phyloP scores from a whole-genome alignment of 371 early-diverging fungal species.

The Circinella umbellata region DNA sequence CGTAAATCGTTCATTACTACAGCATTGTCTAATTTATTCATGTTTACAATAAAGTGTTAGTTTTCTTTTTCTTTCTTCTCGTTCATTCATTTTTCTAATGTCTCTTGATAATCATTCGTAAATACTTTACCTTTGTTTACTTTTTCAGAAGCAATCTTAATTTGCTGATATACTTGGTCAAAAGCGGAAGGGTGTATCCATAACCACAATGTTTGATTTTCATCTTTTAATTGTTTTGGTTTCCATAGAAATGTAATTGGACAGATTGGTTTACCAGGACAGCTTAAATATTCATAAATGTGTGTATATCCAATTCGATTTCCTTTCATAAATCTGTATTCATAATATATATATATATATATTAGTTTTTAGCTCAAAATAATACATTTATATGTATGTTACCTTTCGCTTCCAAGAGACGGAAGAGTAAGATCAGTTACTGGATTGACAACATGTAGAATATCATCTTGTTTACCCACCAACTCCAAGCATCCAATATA shows the following conservation, averaged over 20 bases:
- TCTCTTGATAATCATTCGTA: too few species aligned
- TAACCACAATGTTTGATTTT: slow-evolving; percentile 57
- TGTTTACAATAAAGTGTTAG: background rate
- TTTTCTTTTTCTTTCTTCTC: background rate
- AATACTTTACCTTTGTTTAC: background rate
- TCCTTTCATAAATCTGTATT: slow-evolving; percentile 63
- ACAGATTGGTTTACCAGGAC: slow-evolving; percentile 63
- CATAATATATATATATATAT: too few species aligned
- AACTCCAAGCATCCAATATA: slow-evolving; percentile 78
- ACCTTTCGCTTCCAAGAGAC: slow-evolving; percentile 67
- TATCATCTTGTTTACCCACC: slow-evolving; percentile 55
- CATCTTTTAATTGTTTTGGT: slow-evolving; percentile 26
- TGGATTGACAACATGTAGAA: slow-evolving; percentile 50
- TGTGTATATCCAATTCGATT: slow-evolving; percentile 58
- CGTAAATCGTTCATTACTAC: slow-evolving; percentile 41
- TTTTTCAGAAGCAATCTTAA: background rate
- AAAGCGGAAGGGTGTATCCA: slow-evolving; percentile 73
- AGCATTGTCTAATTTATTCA: background rate
- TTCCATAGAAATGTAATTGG: slow-evolving; percentile 77
- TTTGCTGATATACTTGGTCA: slow-evolving; percentile 30
- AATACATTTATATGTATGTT: background rate
- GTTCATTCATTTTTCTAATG: too few species aligned
- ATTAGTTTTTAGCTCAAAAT: too few species aligned
- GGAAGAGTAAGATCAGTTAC: slow-evolving; percentile 71
- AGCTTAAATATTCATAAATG: slow-evolving; percentile 57